A percentile compares a stretch with the other conserved stretches of the same genome.
Conservation (phyloP, 805 yeast genomes). For the Teunomyces kruisii region DNA sequence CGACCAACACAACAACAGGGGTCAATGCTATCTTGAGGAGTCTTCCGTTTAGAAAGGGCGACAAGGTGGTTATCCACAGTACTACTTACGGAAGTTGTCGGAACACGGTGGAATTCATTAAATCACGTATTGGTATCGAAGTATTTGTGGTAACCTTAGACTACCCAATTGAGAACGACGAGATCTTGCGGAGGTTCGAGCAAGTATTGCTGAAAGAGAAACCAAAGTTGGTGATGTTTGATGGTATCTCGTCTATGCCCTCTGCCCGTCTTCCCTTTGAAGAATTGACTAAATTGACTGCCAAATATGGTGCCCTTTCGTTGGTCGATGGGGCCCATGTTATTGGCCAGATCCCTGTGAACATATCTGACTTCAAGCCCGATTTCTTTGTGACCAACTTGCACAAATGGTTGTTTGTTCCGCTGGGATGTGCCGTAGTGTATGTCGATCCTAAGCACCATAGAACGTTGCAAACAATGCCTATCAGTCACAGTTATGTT, state of each 20-base stretch:
- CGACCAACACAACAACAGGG: conserved; percentile 60
- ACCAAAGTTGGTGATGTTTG: conserved; percentile 50
- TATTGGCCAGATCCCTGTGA: conserved; percentile 52
- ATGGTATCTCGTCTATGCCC: conserved; percentile 64
- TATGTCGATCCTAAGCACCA: conserved; percentile 58
- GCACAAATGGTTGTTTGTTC: conserved; percentile 68
- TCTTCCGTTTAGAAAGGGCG: conserved; percentile 50
- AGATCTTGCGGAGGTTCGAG: conserved; percentile 23
- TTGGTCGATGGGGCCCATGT: conserved; percentile 75
- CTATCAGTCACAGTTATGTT: conserved; percentile 52
- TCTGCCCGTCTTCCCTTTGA: conserved; percentile 59
- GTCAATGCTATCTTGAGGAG: conserved; percentile 58
- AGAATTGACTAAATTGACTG: conserved; percentile 45
- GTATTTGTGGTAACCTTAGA: conserved; percentile 15
- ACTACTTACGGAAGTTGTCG: conserved; percentile 56
- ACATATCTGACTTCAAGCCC: conserved; percentile 44
- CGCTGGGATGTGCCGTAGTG: conserved; percentile 57
- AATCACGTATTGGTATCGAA: conserved; percentile 26
- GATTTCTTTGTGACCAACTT: conserved; percentile 63
- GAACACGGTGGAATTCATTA: conserved; percentile 48
- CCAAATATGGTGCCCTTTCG: conserved; percentile 47
- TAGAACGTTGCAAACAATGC: conserved; percentile 50
- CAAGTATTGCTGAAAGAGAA: conserved; percentile 17
- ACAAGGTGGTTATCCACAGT: conserved; percentile 47
- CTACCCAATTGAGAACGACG: conserved; percentile 17